Percentiles rank a stretch among this genome's conserved stretches.
Evolutionary conservation across 768 basidiomycete species (phyloP).

Genomic region (Leccinellum albellum): DNA sequence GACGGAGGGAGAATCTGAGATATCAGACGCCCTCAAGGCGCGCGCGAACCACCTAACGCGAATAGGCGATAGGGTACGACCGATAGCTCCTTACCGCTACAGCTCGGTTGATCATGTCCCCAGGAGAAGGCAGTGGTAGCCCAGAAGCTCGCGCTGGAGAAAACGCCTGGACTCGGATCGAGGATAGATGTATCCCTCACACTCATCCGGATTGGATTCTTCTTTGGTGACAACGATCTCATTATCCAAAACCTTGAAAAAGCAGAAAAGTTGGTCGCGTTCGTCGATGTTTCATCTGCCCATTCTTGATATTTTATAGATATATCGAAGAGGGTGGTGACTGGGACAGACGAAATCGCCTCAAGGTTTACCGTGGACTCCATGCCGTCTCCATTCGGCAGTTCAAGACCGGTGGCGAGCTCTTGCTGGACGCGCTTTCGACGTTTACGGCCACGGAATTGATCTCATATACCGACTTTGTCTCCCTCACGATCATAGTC

Average conservation of each 20-base stretch:
- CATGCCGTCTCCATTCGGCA: constrained; percentile 86
- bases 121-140: constrained; percentile 82
- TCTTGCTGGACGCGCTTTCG: constrained; percentile 86
- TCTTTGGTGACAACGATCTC: constrained; percentile 75
- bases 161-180: constrained; percentile 89
- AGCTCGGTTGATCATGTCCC: neutral
- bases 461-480: constrained; percentile 85
- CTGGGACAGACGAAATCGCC: constrained; percentile 94
- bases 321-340: constrained; percentile 94
- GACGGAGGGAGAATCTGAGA: constrained; percentile 90
- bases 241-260: constrained; percentile 69
- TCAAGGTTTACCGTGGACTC: constrained; percentile 92
- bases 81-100: neutral
- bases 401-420: constrained; percentile 79
- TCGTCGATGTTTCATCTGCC: neutral
- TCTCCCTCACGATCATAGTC: constrained; percentile 78
- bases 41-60: constrained; percentile 81
- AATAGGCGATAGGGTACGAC: constrained; percentile 75
- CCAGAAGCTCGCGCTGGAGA: constrained; percentile 79
- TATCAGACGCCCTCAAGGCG: constrained; percentile 81
- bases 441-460: constrained; percentile 95
- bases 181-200: constrained; percentile 91
- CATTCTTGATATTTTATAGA: constrained; percentile 34
- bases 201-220: constrained; percentile 85
- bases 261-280: constrained; percentile 67